phyloP scores from a whole-genome alignment of 2,329 filamentous ascomycete species.

The Aspergillus terreus region DNA sequence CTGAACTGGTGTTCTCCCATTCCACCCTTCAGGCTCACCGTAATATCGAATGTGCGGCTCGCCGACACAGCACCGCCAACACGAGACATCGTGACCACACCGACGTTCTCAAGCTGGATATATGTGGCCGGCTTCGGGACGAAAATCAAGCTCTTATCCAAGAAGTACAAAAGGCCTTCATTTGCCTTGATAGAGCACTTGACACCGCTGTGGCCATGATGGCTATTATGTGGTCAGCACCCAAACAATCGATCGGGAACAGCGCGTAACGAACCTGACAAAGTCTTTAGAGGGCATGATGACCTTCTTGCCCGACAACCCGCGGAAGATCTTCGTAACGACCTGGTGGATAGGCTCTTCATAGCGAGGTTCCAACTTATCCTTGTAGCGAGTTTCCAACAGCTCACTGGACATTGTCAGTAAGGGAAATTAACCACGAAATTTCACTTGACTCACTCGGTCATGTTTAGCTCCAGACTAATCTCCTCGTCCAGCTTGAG shows the following conservation, averaged over 20 bases:
- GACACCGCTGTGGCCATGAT: conserved; percentile 90
- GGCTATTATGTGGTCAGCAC: conserved; percentile 43
- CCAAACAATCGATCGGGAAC: too few relatives aligned
- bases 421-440: conserved; percentile 7
- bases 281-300: conserved; percentile 94
- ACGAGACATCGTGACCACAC: conserved; percentile 89
- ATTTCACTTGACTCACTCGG: conserved; percentile 51
- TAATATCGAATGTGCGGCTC: conserved; percentile 95
- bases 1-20: conserved; percentile 90
- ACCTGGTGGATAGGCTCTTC: conserved; percentile 92
- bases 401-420: conserved; percentile 52
- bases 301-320: conserved; percentile 90
- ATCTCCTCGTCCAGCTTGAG: conserved; percentile 98
- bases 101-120: conserved; percentile 89
- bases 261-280: conserved; percentile 54
- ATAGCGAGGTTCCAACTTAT: conserved; percentile 83
- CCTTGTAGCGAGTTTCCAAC: conserved; percentile 80
- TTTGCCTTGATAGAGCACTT: conserved; percentile 99
- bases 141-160: conserved; percentile 99
- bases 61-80: conserved; percentile 92
- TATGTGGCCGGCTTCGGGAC: conserved; percentile 98
- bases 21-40: conserved; percentile 84
- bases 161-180: conserved; percentile 92
- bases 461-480: conserved; percentile 92
- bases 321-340: conserved; percentile 91